Conservation (phyloP, 257 asterid genomes). For the Solanum pimpinellifolium region DNA sequence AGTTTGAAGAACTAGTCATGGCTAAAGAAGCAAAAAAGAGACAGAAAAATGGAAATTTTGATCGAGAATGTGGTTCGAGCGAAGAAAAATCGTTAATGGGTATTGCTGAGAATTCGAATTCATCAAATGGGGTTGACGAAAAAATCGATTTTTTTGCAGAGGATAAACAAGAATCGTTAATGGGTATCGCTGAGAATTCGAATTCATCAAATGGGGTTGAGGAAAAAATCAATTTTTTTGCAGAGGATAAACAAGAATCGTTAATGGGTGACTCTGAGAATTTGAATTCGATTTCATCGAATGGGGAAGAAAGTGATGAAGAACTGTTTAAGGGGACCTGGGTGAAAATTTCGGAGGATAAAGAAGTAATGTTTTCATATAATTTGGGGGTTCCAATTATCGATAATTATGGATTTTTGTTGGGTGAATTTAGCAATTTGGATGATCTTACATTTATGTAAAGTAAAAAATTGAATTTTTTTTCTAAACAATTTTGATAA, state of each 20-base stretch:
- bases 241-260: background rate
- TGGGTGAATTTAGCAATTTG: background rate
- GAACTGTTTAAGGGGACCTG: background rate
- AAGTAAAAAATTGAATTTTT: no score
- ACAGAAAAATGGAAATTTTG: background rate
- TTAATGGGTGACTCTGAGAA: background rate
- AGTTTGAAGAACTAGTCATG: background rate
- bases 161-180: background rate
- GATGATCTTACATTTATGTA: background rate
- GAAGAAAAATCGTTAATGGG: background rate
- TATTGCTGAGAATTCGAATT: background rate
- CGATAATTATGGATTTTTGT: background rate
- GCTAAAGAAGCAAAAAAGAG: background rate
- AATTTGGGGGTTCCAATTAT: background rate
- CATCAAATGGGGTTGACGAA: background rate
- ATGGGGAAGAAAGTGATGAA: background rate
- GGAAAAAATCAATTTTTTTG: background rate
- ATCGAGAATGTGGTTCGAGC: background rate
- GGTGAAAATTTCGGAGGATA: background rate
- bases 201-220: background rate
- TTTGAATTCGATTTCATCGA: background rate
- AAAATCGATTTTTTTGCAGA: background rate
- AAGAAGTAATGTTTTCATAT: background rate
- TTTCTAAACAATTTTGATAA: background rate
- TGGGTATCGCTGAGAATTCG: background rate